These are phyloP conservation scores for Mortierella antarctica DNA, from an alignment of 192 early-diverging fungal species.

Conservation along the genomic window DNA sequence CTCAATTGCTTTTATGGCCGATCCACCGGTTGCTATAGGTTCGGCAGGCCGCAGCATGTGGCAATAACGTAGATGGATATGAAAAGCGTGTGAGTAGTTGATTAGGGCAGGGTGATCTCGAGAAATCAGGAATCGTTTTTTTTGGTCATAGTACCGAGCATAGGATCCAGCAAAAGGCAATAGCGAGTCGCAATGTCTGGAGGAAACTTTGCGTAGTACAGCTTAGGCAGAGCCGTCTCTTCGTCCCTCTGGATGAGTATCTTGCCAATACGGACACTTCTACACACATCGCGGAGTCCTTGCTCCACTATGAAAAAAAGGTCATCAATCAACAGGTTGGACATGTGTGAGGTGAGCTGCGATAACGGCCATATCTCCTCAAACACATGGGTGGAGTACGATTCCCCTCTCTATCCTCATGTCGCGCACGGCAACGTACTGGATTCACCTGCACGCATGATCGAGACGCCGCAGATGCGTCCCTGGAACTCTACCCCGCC, in stretches of 20 bases:
- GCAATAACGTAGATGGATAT: not conserved
- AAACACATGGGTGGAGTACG: not conserved
- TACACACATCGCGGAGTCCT: constrained; percentile 68
- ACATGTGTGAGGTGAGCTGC: not conserved
- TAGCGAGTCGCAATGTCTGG: constrained; percentile 81
- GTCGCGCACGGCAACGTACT: constrained; percentile 14
- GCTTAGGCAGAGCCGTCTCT: constrained; percentile 85
- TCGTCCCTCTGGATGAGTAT: constrained; percentile 94
- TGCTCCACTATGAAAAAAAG: constrained; percentile 72
- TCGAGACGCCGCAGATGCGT: constrained; percentile 89
- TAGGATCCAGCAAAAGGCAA: constrained; percentile 88
- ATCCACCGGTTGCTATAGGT: constrained; percentile 83
- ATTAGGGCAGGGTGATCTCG: too few species aligned
- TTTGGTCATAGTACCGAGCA: constrained; percentile 68
- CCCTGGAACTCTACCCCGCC: constrained; percentile 50
- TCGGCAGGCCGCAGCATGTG: not conserved
- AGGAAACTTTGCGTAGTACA: constrained; percentile 92
- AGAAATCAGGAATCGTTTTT: too few species aligned
- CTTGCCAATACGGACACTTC: constrained; percentile 89
- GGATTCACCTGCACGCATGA: constrained; percentile 93
- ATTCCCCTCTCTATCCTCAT: too few species aligned
- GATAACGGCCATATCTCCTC: not conserved
- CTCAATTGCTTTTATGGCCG: constrained; percentile 88
- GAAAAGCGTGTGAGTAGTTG: not conserved
- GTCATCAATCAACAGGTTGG: not conserved